Base-by-base conservation (phyloP, 2,329 filamentous ascomycete species). In the Calonectria ilicicola region DNA sequence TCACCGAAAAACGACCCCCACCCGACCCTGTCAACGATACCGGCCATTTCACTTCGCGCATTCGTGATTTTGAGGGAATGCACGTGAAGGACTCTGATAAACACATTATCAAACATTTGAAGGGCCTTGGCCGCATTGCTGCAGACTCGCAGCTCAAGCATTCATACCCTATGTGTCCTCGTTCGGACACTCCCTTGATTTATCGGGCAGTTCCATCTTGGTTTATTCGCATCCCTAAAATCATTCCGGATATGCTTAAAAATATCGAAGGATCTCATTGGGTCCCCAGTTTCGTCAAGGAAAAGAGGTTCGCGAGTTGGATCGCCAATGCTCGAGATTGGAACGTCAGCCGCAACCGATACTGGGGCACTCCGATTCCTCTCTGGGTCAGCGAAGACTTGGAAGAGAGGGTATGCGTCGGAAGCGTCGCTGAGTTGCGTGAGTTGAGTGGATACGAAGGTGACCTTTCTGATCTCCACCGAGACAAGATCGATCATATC, bases 51-150 rank as follows among this genome's bases (percentile, higher is more conserved):
- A 96, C 93, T 1, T 87, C 89, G 10, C 91, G 94, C 79, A 92
- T 98, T 23, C 87, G 88, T 10, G 94, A 98, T 79, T 98, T 97
- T 78, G 93, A 89, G 44, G 96, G 96, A 3, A 91, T 95, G 86
- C 93, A 98, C 81, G 96, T 98, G 80, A 98, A 98, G 86, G 92
- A 92, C 73, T 96, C 96, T 9, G 96, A 98, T 83, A 98, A 96
- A 87, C 92, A 92, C 77, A 98, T 98, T 82, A 95, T 98, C 83
- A 97, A 98, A 85, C 86, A 96, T 79, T 87, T 98, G 38, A 97
- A 97, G 84, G 89, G 89, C 27, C 90, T 89, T 23, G 95, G 94
- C 17, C 91, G 95, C 67, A 82, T 98, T 65, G 89, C 98, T 42
- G 93, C 95, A 35, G 95, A 98, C 76, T 95, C 94, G 62, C 95